These are phyloP conservation scores for Phoenix dactylifera DNA, from an alignment of 176 grass and related monocot species.

Conservation along the genomic window DNA sequence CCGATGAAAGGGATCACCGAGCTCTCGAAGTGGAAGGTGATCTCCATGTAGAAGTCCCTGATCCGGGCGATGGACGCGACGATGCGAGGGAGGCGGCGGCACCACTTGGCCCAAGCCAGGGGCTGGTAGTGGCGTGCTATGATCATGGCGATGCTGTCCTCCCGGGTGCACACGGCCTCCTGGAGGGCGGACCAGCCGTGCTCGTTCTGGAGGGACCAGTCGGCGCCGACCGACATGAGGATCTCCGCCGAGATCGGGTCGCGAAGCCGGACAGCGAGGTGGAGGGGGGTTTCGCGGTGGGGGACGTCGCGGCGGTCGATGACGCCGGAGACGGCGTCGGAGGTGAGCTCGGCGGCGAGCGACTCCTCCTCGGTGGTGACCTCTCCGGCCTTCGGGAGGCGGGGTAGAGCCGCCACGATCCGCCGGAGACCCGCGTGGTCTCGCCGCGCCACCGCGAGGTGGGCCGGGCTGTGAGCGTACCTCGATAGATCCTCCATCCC, in stretches of 20 bases:
- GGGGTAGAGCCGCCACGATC: slow-evolving; percentile 38
- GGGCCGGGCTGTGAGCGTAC: slow-evolving; percentile 79
- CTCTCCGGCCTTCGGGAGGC: slow-evolving; percentile 62
- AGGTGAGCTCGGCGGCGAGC: slow-evolving; percentile 44
- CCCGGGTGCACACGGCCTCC: slow-evolving; percentile 80
- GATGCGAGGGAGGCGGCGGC: slow-evolving; percentile 71
- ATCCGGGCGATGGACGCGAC: slow-evolving; percentile 65
- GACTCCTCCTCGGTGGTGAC: slow-evolving; percentile 60
- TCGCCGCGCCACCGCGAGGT: slow-evolving; percentile 62
- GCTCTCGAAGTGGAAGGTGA: slow-evolving; percentile 98
- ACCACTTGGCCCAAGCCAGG: slow-evolving; percentile 97
- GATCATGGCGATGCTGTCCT: slow-evolving; percentile 73
- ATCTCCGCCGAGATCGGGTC: slow-evolving; percentile 71
- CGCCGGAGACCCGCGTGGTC: slow-evolving; percentile 51
- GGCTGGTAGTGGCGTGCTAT: slow-evolving; percentile 96
- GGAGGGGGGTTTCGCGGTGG: slow-evolving; percentile 76
- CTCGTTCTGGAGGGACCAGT: slow-evolving; percentile 96
- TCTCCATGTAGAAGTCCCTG: slow-evolving; percentile 98
- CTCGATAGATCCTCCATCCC: slow-evolving; percentile 65
- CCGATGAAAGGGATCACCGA: slow-evolving; percentile 95
- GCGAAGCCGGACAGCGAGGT: slow-evolving; percentile 77
- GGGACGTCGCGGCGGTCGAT: slow-evolving; percentile 89
- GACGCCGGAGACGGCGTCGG: slow-evolving; percentile 51
- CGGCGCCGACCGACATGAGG: slow-evolving; percentile 75
- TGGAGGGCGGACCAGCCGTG: slow-evolving; percentile 90